Evolutionary conservation across 2,329 filamentous ascomycete species (phyloP).

Genomic region (Alternaria novae-zelandiae): DNA sequence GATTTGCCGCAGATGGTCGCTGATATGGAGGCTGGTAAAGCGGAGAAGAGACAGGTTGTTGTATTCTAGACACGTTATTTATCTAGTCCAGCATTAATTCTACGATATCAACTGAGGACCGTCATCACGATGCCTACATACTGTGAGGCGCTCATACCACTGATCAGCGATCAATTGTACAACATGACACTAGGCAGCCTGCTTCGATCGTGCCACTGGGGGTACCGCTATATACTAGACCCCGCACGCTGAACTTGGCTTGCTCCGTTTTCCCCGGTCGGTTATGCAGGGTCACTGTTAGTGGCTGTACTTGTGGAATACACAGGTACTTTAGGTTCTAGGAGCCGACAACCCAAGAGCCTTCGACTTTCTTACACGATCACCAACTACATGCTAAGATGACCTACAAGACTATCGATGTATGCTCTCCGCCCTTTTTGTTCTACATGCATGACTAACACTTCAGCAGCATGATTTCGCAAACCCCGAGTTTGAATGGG

Average conservation of each 20-base stretch:
- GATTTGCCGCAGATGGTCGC: slow-evolving; percentile 49
- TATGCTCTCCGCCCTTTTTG: not conserved
- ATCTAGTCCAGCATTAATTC: not conserved
- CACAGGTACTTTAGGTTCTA: not conserved
- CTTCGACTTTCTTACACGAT: not conserved
- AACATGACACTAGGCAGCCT: not conserved
- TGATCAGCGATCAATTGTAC: not conserved
- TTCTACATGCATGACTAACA: not conserved
- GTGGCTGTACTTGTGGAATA: not conserved
- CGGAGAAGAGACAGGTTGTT: slow-evolving; percentile 48
- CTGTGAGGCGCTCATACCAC: not conserved
- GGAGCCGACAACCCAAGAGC: not conserved
- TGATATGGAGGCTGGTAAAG: slow-evolving; percentile 48
- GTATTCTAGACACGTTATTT: slow-evolving; percentile 31
- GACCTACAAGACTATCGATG: not conserved
- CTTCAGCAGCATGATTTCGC: not conserved
- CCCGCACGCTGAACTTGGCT: not conserved
- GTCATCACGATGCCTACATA: not conserved
- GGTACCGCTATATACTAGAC: not conserved
- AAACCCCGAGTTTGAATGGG: not conserved
- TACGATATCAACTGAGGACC: not conserved
- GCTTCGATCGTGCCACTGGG: not conserved
- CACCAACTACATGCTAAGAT: not conserved
- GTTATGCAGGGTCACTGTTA: not conserved
- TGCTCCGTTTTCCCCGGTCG: not conserved